Evolutionary conservation across 495 filamentous ascomycete species (phyloP), one percentile per base, ranked within the genome.

Genomic region (Penicillium subrubescens): DNA sequence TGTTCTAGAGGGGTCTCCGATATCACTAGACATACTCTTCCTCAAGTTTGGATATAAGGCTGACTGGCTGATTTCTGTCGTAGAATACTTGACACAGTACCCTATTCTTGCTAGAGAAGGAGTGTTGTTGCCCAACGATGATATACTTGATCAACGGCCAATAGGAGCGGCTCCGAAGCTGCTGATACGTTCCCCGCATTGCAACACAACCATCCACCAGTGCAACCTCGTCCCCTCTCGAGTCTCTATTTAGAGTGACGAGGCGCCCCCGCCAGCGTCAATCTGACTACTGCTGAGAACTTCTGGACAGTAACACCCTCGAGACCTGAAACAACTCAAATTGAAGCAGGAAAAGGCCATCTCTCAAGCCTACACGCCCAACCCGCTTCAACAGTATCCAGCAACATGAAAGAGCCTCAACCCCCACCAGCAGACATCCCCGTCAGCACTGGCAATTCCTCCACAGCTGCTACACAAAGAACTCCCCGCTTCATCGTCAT

Each of bases 401-500:
- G 21, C 52, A 71, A 25, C 27, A 78, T 78, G 74, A 73, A 75
- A 66, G 71, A 72, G 59, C 64, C 67, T 33, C 58, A 66, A 7
- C 63, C 62, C 19, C 57, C 70, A 7, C 50, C 63, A 37, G 15
- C 54, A 39, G 51, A 65, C 53, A 39, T 57, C 17, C 57, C 46
- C 6, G 35, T 50, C 46, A 61, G 8, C 59, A 43, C 60, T 29
- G 4, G 21, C 35, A 57, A 5, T 8, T 43, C 25, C 5, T 31
- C 33, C 27, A n/a, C 14, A 25, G 23, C n/a, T 29, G 12, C 44
- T 11, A n/a, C 39, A 8, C 37, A 54, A 14, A 69, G 69, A 66
- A 62, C 59, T 33, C 67, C 71, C 2, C 83, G 85, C 21, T 82
- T 96, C 68, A 82, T 97, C 53, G 82, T 98, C 65, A 90, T 97